Conservation (phyloP, 2,329 filamentous ascomycete genomes). For the Didymella arachidicola region DNA sequence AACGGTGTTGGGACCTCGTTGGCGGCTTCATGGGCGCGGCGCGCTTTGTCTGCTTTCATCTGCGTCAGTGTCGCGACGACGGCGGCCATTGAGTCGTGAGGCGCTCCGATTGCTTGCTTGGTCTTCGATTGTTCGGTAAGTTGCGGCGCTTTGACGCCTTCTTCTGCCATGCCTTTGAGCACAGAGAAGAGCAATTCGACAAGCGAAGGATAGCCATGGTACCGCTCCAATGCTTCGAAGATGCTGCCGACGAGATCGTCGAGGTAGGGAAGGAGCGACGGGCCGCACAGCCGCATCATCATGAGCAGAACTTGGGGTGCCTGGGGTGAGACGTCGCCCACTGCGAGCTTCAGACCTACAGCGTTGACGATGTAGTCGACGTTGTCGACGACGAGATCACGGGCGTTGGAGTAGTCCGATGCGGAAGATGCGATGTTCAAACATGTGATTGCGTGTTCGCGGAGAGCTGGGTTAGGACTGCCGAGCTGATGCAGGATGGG, state of each 20-base stretch:
- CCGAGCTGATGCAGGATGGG: slow-evolving; percentile 89
- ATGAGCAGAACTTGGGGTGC: slow-evolving; percentile 89
- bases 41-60: slow-evolving; percentile 41
- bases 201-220: slow-evolving; percentile 87
- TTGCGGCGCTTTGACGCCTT: slow-evolving; percentile 70
- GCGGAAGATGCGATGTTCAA: slow-evolving; percentile 79
- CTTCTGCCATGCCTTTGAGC: slow-evolving; percentile 80
- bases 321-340: slow-evolving; percentile 89
- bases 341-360: slow-evolving; percentile 85
- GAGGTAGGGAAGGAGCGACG: slow-evolving; percentile 81
- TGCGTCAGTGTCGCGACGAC: slow-evolving; percentile 44
- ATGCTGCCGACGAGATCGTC: slow-evolving; percentile 92
- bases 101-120: neutral
- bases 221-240: slow-evolving; percentile 91
- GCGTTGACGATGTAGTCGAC: slow-evolving; percentile 97
- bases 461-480: slow-evolving; percentile 70
- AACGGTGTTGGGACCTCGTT: slow-evolving; percentile 31
- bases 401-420: slow-evolving; percentile 77
- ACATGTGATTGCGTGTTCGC: slow-evolving; percentile 81
- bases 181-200: slow-evolving; percentile 87
- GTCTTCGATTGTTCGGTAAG: slow-evolving; percentile 49
- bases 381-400: slow-evolving; percentile 84
- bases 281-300: slow-evolving; percentile 90
- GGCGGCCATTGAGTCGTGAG: slow-evolving; percentile 27
- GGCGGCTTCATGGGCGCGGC: slow-evolving; percentile 37